Conservation (phyloP, 805 yeast species). For the Blastobotrys mokoenaii region DNA sequence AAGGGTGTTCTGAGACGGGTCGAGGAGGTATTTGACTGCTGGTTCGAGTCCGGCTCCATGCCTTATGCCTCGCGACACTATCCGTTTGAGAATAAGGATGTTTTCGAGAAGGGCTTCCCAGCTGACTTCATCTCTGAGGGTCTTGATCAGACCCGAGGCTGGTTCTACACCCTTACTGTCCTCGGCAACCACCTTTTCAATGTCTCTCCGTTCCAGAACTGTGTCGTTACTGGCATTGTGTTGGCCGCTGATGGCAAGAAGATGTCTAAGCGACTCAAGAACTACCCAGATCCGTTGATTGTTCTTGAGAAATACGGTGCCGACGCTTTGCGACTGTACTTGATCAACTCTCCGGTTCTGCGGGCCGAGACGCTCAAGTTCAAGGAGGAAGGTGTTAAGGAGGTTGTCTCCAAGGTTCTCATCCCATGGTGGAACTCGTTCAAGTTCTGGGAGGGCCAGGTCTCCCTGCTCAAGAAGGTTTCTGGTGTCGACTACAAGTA, state of each 20-base stretch:
- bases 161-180: conserved; percentile 96
- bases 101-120: conserved; percentile 68
- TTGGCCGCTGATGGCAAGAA: conserved; percentile 97
- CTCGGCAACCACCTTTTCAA: conserved; percentile 92
- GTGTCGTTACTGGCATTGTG: conserved; percentile 92
- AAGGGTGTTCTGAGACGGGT: conserved; percentile 82
- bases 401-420: conserved; percentile 89
- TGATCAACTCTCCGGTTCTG: conserved; percentile 95
- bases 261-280: conserved; percentile 97
- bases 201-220: conserved; percentile 89
- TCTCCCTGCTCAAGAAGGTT: conserved; percentile 72
- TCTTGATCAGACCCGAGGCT: conserved; percentile 98
- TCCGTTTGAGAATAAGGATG: conserved; percentile 81
- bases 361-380: conserved; percentile 95
- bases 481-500: conserved; percentile 63
- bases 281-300: conserved; percentile 89
- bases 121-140: conserved; percentile 98
- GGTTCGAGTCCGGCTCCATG: conserved; percentile 99
- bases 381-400: conserved; percentile 98
- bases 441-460: conserved; percentile 94
- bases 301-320: conserved; percentile 90
- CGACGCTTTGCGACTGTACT: conserved; percentile 90
- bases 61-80: conserved; percentile 96
- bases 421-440: conserved; percentile 98
- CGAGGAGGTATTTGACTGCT: conserved; percentile 98